phyloP scores from a whole-genome alignment of 2,329 filamentous ascomycete species.

The Colletotrichum falcatum region DNA sequence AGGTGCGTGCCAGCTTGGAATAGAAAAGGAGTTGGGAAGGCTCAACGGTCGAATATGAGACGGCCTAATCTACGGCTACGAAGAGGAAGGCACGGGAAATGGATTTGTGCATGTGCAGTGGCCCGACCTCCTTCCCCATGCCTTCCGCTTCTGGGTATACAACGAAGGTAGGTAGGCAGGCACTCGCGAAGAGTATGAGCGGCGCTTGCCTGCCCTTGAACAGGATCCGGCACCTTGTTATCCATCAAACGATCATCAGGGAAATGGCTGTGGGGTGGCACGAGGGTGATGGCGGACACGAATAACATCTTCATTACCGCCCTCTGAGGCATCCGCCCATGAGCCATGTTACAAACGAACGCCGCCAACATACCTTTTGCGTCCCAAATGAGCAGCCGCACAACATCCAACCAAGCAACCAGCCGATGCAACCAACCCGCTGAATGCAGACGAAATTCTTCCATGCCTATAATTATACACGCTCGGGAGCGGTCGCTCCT shows the following conservation, averaged over 20 bases:
- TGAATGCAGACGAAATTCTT: constrained; percentile 15
- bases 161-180: neutral
- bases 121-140: neutral
- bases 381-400: neutral
- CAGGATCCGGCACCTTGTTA: neutral
- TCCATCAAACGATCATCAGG: neutral
- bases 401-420: constrained; percentile 16
- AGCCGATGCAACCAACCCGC: constrained; percentile 34
- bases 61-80: neutral
- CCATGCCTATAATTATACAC: constrained; percentile 22
- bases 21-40: neutral
- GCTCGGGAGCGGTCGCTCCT: constrained; percentile 5
- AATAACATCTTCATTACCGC: constrained; percentile 1
- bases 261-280: neutral
- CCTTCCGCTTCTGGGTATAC: neutral
- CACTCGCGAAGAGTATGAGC: neutral
- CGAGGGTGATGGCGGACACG: neutral
- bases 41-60: neutral
- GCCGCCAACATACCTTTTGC: constrained; percentile 26
- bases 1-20: neutral
- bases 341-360: constrained; percentile 21
- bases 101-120: neutral
- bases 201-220: neutral
- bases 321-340: neutral
- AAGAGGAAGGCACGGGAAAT: neutral